These are phyloP conservation scores for Pichia sorboxylosa DNA, from an alignment of 1,139 yeast genomes.

Conservation along the genomic window DNA sequence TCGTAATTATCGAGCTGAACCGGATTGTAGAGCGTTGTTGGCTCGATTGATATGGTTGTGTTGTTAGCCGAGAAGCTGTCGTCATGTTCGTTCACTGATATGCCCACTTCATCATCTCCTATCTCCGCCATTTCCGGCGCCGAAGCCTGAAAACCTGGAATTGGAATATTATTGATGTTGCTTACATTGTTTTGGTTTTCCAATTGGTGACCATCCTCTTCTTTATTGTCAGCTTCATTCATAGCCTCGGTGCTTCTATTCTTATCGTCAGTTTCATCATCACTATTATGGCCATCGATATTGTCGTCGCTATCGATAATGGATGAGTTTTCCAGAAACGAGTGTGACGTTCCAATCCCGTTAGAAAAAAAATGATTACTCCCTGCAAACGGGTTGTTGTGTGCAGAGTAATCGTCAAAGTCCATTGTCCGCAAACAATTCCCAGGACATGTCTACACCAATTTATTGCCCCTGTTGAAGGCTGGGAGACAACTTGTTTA, in stretches of 20 bases:
- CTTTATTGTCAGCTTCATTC: not conserved
- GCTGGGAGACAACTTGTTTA: too few relatives aligned
- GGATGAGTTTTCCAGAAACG: not conserved
- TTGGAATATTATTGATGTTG: not conserved
- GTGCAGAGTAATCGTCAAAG: conserved; percentile 26
- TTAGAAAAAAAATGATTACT: conserved; percentile 31
- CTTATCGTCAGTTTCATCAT: not conserved
- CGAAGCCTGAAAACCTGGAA: not conserved
- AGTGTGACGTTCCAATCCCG: conserved; percentile 24
- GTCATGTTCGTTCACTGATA: not conserved
- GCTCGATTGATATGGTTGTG: conserved; percentile 8
- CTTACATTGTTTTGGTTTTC: not conserved
- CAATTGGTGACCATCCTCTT: not conserved
- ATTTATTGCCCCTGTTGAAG: too few relatives aligned
- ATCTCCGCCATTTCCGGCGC: not conserved
- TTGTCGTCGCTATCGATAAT: conserved; percentile 1
- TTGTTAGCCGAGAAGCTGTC: too few relatives aligned
- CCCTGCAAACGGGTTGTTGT: conserved; percentile 36
- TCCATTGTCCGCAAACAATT: not conserved
- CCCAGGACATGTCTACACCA: too few relatives aligned
- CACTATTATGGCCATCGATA: not conserved
- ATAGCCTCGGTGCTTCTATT: not conserved
- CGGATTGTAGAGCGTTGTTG: conserved; percentile 12
- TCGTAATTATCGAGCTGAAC: conserved; percentile 2
- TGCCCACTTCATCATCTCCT: conserved; percentile 1